These are phyloP conservation scores for Trichoderma semiorbis DNA, from an alignment of 2,329 filamentous ascomycete genomes.

Conservation along the genomic window DNA sequence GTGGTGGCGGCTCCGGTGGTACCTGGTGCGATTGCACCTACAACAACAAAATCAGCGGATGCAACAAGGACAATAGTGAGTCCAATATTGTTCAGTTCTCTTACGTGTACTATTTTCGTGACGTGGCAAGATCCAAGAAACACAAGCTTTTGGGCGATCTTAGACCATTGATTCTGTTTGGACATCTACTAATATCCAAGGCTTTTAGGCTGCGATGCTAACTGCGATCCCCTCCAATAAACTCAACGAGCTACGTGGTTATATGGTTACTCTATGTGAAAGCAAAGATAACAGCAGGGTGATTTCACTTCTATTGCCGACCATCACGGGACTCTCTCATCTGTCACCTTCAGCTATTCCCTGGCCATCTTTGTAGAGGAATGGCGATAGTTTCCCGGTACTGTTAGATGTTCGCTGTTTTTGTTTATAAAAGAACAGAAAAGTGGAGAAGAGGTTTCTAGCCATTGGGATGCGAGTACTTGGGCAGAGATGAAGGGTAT, in stretches of 20 bases:
- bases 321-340: neutral
- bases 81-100: neutral
- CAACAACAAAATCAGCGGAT: neutral
- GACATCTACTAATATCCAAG: neutral
- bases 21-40: neutral
- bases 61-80: neutral
- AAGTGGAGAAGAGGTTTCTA: neutral
- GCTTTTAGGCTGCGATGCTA: neutral
- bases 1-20: neutral
- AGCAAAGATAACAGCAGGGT: neutral
- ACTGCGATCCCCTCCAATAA: neutral
- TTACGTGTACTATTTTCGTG: neutral
- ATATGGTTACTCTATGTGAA: neutral
- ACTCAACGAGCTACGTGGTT: neutral
- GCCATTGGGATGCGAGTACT: neutral
- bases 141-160: neutral
- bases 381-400: neutral
- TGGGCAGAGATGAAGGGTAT: neutral
- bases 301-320: neutral
- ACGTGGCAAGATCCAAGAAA: neutral
- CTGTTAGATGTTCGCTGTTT: neutral
- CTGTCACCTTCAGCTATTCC: neutral
- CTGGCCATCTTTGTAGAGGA: neutral
- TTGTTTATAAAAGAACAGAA: neutral
- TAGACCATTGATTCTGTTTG: neutral